Percentiles rank a stretch among this genome's conserved stretches.
phyloP scores from a whole-genome alignment of 768 basidiomycete species.

The Goffeauzyma gilvescens region DNA sequence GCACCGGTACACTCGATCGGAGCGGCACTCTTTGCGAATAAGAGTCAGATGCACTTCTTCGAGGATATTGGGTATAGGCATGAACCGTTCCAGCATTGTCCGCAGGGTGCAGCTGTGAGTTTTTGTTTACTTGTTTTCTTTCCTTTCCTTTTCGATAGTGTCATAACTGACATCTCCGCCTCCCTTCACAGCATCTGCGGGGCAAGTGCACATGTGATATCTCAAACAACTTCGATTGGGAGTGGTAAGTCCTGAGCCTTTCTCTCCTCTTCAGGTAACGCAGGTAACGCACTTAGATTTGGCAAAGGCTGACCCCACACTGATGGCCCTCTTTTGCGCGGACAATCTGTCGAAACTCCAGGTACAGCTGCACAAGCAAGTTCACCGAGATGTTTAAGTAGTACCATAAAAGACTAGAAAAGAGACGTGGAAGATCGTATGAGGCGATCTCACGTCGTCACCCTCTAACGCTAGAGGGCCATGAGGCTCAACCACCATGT shows the following conservation, averaged over 20 bases:
- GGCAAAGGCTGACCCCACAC: background rate
- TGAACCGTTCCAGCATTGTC: constrained; percentile 60
- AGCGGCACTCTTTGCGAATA: constrained; percentile 67
- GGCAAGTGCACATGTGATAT: constrained; percentile 77
- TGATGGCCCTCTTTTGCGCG: constrained; percentile 9
- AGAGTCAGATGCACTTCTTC: constrained; percentile 86
- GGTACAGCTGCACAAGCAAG: constrained; percentile 73
- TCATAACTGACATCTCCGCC: too few species aligned
- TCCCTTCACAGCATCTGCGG: too few species aligned
- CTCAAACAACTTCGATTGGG: constrained; percentile 48
- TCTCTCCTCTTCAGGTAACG: background rate
- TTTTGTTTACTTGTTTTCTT: constrained; percentile 11
- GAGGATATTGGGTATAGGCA: constrained; percentile 85
- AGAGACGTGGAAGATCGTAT: too few species aligned
- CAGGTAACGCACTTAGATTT: background rate
- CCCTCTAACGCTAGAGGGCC: too few species aligned
- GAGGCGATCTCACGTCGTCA: too few species aligned
- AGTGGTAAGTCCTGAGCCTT: constrained; percentile 27
- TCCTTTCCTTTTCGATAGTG: constrained; percentile 34
- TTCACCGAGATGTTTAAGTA: constrained; percentile 39
- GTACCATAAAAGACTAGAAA: too few species aligned
- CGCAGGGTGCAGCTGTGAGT: constrained; percentile 32
- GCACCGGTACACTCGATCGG: constrained; percentile 82
- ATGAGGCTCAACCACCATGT: too few species aligned
- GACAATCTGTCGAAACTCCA: constrained; percentile 1